These are phyloP conservation scores for Myotisia sp. DNA, from an alignment of 2,329 filamentous ascomycete genomes.

Conservation along the genomic window DNA sequence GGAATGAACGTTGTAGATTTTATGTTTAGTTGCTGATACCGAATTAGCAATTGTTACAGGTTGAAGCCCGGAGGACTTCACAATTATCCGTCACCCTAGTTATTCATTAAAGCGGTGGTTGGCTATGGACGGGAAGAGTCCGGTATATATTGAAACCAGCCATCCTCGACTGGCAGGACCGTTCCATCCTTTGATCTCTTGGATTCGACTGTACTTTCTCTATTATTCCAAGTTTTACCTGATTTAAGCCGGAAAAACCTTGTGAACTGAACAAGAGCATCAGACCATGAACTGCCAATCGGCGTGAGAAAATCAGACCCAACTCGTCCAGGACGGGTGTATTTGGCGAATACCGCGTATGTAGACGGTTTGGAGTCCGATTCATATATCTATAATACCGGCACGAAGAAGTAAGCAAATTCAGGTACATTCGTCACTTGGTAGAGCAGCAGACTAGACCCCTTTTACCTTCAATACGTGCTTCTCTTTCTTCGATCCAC, in stretches of 20 bases:
- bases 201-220: conserved; percentile 11
- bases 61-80: too few species aligned
- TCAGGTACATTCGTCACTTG: conserved; percentile 3
- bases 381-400: conserved; percentile 54
- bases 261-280: conserved; percentile 40
- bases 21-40: too few species aligned
- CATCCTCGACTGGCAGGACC: conserved; percentile 16
- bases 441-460: background rate
- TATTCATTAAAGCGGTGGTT: too few species aligned
- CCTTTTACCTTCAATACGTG: conserved; percentile 43
- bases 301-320: conserved; percentile 23
- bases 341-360: conserved; percentile 47
- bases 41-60: too few species aligned
- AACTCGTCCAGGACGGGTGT: conserved; percentile 21
- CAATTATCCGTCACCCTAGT: too few species aligned
- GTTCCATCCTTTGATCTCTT: conserved; percentile 17
- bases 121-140: too few species aligned
- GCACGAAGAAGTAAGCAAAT: conserved; percentile 10
- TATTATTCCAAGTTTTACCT: conserved; percentile 45
- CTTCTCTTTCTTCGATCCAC: conserved; percentile 41
- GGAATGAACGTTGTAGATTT: too few species aligned
- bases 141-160: conserved; percentile 21
- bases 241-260: conserved; percentile 46
- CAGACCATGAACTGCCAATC: conserved; percentile 18
- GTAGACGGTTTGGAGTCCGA: conserved; percentile 42